These are phyloP conservation scores for Puccinia coronata DNA, from an alignment of 1,284 basidiomycete species.

Conservation along the genomic window DNA sequence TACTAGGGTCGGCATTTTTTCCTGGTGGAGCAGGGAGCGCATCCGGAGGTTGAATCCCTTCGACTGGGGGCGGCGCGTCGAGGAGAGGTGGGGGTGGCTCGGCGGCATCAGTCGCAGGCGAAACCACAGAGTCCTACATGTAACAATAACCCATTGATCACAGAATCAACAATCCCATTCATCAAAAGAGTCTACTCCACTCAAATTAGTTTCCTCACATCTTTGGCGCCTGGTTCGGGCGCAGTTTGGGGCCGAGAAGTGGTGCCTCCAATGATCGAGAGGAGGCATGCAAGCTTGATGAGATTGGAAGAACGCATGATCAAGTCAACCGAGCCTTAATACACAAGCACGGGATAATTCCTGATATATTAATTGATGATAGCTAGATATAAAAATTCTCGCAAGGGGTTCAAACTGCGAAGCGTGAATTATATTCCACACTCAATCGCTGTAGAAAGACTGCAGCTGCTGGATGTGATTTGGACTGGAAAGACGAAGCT, in stretches of 20 bases:
- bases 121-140: neutral
- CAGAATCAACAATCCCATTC: neutral
- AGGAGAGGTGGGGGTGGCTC: neutral
- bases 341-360: too few species aligned
- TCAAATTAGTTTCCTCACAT: neutral
- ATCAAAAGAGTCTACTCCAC: neutral
- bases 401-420: neutral
- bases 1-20: too few species aligned
- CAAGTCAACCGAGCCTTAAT: neutral
- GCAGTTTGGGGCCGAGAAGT: neutral
- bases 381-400: neutral
- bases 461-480: neutral
- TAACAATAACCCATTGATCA: too few species aligned
- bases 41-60: neutral
- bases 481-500: neutral
- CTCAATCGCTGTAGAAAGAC: neutral
- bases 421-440: neutral
- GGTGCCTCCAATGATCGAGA: neutral
- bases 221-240: neutral
- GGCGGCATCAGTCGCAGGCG: neutral
- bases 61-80: neutral
- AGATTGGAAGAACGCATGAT: slow-evolving; percentile 5
- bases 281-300: slow-evolving; percentile 13
- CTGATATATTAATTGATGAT: too few species aligned
- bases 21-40: neutral